Conservation (phyloP, 2,329 filamentous ascomycete species). For the Beauveria rudraprayagi region DNA sequence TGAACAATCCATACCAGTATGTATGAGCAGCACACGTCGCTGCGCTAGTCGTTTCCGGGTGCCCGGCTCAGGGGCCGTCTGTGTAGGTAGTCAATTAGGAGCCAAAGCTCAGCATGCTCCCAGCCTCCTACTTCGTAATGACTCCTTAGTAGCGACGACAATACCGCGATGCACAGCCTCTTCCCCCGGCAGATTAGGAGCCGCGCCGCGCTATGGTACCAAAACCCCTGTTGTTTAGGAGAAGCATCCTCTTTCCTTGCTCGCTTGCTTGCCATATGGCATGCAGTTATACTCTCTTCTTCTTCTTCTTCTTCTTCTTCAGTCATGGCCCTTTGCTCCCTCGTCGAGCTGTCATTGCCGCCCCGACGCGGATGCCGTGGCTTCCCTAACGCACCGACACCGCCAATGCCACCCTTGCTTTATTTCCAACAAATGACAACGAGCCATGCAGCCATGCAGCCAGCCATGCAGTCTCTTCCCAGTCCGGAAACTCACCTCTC, state of each 20-base stretch:
- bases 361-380: not conserved
- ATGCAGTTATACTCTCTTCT: not conserved
- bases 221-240: not conserved
- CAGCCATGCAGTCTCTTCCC: not conserved
- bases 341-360: not conserved
- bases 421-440: not conserved
- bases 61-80: constrained; percentile 1
- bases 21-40: not conserved
- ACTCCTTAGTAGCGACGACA: too few relatives aligned
- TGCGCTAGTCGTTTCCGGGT: constrained; percentile 2
- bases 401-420: not conserved
- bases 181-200: not conserved
- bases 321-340: not conserved
- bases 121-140: too few relatives aligned
- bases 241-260: not conserved
- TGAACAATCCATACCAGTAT: not conserved
- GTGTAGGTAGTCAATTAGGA: not conserved
- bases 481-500: not conserved
- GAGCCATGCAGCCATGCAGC: not conserved
- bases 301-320: not conserved
- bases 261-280: not conserved
- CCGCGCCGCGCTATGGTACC: not conserved
- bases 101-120: not conserved
- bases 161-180: not conserved
- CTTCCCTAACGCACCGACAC: not conserved